Conservation (phyloP, 2,329 filamentous ascomycete species). For the Annulohypoxylon truncatum region DNA sequence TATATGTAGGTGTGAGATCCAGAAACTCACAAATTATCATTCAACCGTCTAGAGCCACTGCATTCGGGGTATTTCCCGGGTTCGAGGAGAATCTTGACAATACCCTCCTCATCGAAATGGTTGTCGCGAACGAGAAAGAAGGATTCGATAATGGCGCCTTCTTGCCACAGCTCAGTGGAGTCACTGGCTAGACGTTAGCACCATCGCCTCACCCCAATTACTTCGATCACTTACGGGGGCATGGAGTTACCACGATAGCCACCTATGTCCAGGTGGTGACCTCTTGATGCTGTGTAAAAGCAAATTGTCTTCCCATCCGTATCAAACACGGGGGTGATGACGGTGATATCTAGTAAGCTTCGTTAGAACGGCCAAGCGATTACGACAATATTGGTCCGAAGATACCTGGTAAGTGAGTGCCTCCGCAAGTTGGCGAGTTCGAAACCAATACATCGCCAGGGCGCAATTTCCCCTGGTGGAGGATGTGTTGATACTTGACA, state of each 20-base stretch:
- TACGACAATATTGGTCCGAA: background rate
- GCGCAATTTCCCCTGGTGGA: slow-evolving; percentile 74
- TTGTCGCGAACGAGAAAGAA: slow-evolving; percentile 54
- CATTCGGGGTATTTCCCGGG: slow-evolving; percentile 54
- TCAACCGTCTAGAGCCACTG: slow-evolving; percentile 52
- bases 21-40: slow-evolving; percentile 57
- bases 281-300: slow-evolving; percentile 43
- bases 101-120: slow-evolving; percentile 51
- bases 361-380: background rate
- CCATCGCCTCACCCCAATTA: background rate
- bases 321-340: slow-evolving; percentile 40
- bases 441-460: slow-evolving; percentile 42
- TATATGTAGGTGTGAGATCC: no score
- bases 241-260: slow-evolving; percentile 58
- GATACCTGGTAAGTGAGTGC: slow-evolving; percentile 41
- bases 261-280: slow-evolving; percentile 43
- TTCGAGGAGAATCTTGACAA: slow-evolving; percentile 49
- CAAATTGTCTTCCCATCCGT: slow-evolving; percentile 31
- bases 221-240: slow-evolving; percentile 31
- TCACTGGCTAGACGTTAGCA: slow-evolving; percentile 28
- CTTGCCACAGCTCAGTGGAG: slow-evolving; percentile 55
- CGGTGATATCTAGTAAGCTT: slow-evolving; percentile 37
- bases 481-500: slow-evolving; percentile 73
- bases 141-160: slow-evolving; percentile 55
- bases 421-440: slow-evolving; percentile 42